Percentiles rank a stretch among this genome's conserved stretches.
phyloP scores from a whole-genome alignment of 805 yeast species.

The Candida ortonii region DNA sequence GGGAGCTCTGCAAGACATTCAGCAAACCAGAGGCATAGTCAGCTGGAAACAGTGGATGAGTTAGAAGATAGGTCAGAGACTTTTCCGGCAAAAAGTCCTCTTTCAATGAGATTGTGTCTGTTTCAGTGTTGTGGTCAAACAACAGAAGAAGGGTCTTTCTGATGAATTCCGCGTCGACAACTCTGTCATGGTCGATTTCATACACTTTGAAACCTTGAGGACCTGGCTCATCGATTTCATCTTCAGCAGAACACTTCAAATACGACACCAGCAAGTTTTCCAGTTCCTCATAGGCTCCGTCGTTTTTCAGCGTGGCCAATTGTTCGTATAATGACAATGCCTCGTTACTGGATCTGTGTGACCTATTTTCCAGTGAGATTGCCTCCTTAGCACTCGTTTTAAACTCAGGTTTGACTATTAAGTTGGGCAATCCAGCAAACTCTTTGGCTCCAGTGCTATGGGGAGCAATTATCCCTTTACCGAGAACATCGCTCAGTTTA shows the following conservation, averaged over 20 bases:
- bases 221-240: slow-evolving; percentile 20
- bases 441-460: slow-evolving; percentile 11
- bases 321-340: slow-evolving; percentile 28
- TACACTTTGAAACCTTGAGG: slow-evolving; percentile 42
- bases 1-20: slow-evolving; percentile 43
- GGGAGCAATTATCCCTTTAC: slow-evolving; percentile 46
- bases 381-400: slow-evolving; percentile 23
- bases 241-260: slow-evolving; percentile 27
- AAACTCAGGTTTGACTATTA: slow-evolving; percentile 19
- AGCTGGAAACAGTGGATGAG: slow-evolving; percentile 84
- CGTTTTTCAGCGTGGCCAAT: slow-evolving; percentile 22
- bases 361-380: slow-evolving; percentile 24
- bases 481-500: slow-evolving; percentile 64
- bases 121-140: slow-evolving; percentile 32
- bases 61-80: slow-evolving; percentile 67
- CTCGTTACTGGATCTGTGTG: slow-evolving; percentile 21
- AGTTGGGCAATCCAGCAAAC: slow-evolving; percentile 25
- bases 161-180: slow-evolving; percentile 59
- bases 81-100: slow-evolving; percentile 48
- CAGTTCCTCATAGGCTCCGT: slow-evolving; percentile 28
- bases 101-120: slow-evolving; percentile 21
- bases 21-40: slow-evolving; percentile 55
- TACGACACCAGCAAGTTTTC: slow-evolving; percentile 31
- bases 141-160: slow-evolving; percentile 37
- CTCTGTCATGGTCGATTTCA: slow-evolving; percentile 64